Conservation (phyloP, 306 rosid genomes). For the Begonia peltatifolia region DNA sequence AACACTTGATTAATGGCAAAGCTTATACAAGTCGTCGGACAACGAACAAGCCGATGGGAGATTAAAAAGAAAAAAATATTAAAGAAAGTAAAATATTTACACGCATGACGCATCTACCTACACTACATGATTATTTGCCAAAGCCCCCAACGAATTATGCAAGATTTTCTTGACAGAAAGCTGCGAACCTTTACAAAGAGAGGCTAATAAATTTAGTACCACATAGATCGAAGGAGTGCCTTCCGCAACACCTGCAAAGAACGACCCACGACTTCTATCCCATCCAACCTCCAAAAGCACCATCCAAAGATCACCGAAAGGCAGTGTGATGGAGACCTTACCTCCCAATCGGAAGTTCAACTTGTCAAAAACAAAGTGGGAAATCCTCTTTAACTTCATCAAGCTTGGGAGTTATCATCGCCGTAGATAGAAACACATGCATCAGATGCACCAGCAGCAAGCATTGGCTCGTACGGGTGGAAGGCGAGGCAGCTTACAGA, state of each 20-base stretch:
- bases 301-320: no score
- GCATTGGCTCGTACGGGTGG: conserved; percentile 80
- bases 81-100: conserved; percentile 51
- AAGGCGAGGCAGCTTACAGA: conserved; percentile 77
- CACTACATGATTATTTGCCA: conserved; percentile 59
- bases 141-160: conserved; percentile 55
- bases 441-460: conserved; percentile 90
- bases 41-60: no score
- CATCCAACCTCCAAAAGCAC: no score
- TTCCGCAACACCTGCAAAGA: no score
- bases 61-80: no score
- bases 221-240: neutral
- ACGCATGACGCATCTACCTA: conserved; percentile 72
- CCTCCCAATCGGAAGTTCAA: no score
- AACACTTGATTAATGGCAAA: no score
- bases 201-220: conserved; percentile 77
- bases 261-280: no score
- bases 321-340: no score
- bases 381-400: conserved; percentile 25
- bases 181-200: conserved; percentile 36
- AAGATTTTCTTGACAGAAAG: conserved; percentile 22
- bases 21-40: no score
- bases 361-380: neutral
- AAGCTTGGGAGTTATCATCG: conserved; percentile 43
- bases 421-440: conserved; percentile 71